A percentile compares a stretch with the other conserved stretches of the same genome.
Conservation (phyloP, 805 yeast species). For the Tetrapisispora fleetii region DNA sequence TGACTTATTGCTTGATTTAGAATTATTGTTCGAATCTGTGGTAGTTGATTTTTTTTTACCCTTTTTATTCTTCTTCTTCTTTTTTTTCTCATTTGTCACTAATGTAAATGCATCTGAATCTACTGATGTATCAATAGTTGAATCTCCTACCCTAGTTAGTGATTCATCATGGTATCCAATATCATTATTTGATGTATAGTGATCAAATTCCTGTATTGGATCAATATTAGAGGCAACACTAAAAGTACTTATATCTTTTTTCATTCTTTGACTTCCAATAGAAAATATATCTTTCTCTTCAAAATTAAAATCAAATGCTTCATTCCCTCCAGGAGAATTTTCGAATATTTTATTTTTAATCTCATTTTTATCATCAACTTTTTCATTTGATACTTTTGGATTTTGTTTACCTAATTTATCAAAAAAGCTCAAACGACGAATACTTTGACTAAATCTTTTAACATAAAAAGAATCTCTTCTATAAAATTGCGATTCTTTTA, state of each 20-base stretch:
- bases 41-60: slow-evolving; percentile 61
- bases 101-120: slow-evolving; percentile 1
- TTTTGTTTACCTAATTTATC: neutral
- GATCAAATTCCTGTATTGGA: neutral
- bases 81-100: slow-evolving; percentile 13
- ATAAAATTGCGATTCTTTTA: slow-evolving; percentile 15
- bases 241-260: neutral
- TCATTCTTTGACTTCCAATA: neutral
- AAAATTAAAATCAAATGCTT: neutral
- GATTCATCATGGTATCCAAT: neutral
- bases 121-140: neutral
- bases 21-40: no score
- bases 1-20: neutral
- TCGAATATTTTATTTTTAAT: no score
- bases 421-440: slow-evolving; percentile 1
- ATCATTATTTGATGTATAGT: neutral
- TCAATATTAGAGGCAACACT: slow-evolving; percentile 1
- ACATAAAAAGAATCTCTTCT: neutral
- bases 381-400: neutral
- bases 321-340: neutral
- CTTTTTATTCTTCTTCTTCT: slow-evolving; percentile 67
- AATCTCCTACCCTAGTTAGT: neutral
- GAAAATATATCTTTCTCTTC: neutral
- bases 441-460: neutral
- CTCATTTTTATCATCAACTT: neutral